phyloP scores from a whole-genome alignment of 345 rosid genomes.

The Eucalyptus dawsonii region DNA sequence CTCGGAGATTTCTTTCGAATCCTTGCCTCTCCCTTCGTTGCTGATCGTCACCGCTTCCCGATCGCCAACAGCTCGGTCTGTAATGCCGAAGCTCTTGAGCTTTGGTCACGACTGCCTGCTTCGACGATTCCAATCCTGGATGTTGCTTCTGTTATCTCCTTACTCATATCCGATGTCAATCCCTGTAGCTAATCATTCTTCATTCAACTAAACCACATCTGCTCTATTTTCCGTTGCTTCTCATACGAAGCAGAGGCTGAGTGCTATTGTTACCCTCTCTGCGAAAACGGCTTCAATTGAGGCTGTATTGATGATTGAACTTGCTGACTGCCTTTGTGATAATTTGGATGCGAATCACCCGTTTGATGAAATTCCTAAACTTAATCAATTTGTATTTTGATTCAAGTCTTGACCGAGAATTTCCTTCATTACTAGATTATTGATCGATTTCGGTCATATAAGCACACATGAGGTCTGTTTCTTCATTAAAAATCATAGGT shows the following conservation, averaged over 20 bases:
- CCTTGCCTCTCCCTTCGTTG: background rate
- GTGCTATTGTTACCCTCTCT: background rate
- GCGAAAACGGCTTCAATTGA: background rate
- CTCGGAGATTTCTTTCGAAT: too few species aligned
- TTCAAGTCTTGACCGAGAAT: too few species aligned
- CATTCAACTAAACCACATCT: background rate
- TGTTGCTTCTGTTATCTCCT: too few species aligned
- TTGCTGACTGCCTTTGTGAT: too few species aligned
- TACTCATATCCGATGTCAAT: too few species aligned
- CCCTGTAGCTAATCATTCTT: background rate
- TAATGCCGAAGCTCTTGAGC: background rate
- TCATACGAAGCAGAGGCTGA: too few species aligned
- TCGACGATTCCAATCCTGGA: background rate
- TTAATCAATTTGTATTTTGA: too few species aligned
- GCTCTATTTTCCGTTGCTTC: background rate
- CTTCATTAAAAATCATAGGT: background rate
- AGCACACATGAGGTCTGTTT: rapidly evolving
- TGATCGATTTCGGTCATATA: background rate
- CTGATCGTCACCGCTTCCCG: background rate
- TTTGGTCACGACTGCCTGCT: too few species aligned
- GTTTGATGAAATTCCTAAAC: too few species aligned
- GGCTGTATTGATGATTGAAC: background rate
- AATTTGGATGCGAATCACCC: too few species aligned
- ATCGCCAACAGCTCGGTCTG: background rate
- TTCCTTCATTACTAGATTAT: background rate